Base-by-base conservation (phyloP, 2,329 filamentous ascomycete genomes). In the Raffaelea arxii region DNA sequence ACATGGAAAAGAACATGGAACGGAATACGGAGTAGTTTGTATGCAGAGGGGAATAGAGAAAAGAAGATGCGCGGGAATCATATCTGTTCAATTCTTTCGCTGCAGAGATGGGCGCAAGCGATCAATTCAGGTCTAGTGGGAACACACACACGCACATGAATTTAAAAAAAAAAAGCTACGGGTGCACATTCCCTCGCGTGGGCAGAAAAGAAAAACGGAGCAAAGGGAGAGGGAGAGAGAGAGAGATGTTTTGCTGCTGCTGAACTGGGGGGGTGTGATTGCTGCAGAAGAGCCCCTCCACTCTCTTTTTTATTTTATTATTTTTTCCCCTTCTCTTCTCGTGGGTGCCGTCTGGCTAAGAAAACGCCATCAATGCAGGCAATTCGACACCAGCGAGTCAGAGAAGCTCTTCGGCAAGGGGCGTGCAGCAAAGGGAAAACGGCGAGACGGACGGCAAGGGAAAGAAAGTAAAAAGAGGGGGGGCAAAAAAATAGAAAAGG, bases 351-450 rank as follows among this genome's bases (percentile, higher is more conserved):
- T 43, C 25, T 44, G 46, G 46, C 41, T 40, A 44, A 47, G 30
- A 47, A 43, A 47, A 43, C 12, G 18, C 23, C 41, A 36, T 48
- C 38, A 48, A 48, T 48, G 43, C 43, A 45, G 37, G 19, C 37
- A 40, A 40, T 40, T 40, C 32, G 19, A 25, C 39, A 41, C n/a
- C 22, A 41, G 23, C 10, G 35, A 7, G n/a, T 12, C 35, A 23
- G 21, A 19, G n/a, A 23, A 40, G 19, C 19, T 6, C 9, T n/a
- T n/a, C n/a, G n/a, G n/a, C n/a, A n/a, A 11, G 38, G 38, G 4
- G 21, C 6, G 9, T 22, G 4, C 11, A 40, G 38, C 38, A 23
- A 21, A 40, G 38, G 7, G 24, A 9, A 7, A 40, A 21, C 38
- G 18, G 12, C 22, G 38, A 40, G 19, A 23, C 9, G 38, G 18